These are phyloP conservation scores for Phylloporus sp. DNA, from an alignment of 768 basidiomycete species.

Conservation along the genomic window DNA sequence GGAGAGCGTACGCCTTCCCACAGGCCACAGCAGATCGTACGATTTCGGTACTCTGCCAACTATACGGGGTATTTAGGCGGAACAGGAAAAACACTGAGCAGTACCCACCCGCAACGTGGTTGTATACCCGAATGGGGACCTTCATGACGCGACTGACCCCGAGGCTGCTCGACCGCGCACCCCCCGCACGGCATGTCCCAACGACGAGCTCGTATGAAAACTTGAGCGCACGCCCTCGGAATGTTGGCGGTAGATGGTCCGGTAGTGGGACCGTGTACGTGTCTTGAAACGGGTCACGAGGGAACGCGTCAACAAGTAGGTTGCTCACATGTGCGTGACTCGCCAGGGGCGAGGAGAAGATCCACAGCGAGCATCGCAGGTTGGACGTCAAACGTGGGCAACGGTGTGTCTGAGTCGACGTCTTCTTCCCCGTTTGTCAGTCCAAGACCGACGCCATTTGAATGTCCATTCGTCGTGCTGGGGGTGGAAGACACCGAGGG, in stretches of 20 bases:
- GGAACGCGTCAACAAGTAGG: background rate
- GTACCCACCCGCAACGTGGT: constrained; percentile 70
- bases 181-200: constrained; percentile 72
- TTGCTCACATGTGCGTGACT: constrained; percentile 69
- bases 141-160: constrained; percentile 78
- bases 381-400: constrained; percentile 85
- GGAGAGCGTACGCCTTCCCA: constrained; percentile 39
- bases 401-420: constrained; percentile 56
- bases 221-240: constrained; percentile 73
- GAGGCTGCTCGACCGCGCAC: constrained; percentile 30
- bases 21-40: constrained; percentile 85
- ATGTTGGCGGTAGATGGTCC: constrained; percentile 82
- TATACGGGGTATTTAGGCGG: constrained; percentile 19
- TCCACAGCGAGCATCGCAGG: constrained; percentile 91
- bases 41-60: constrained; percentile 55
- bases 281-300: constrained; percentile 44
- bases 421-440: constrained; percentile 37
- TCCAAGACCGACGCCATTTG: constrained; percentile 31
- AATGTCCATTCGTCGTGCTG: constrained; percentile 3
- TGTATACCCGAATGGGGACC: constrained; percentile 89
- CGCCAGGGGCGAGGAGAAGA: constrained; percentile 74
- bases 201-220: constrained; percentile 92
- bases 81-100: background rate
- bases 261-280: constrained; percentile 78
- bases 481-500: constrained; percentile 23